A percentile compares a stretch with the other conserved stretches of the same genome.
Evolutionary conservation across 139 green algal genomes (phyloP).

Genomic region (Closterium sp.): DNA sequence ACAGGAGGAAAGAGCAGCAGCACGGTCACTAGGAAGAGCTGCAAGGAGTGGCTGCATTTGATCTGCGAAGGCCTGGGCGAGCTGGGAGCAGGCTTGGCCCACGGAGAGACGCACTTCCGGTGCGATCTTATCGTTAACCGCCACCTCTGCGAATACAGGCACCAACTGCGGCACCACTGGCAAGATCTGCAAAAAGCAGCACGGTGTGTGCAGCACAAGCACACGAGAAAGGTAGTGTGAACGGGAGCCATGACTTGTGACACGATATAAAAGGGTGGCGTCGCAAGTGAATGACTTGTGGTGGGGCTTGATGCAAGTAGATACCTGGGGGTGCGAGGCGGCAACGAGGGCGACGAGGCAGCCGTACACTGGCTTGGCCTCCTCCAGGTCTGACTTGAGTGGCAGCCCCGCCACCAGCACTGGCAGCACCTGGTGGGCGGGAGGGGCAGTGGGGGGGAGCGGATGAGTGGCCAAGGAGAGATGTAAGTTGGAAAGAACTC

Average conservation of each 20-base stretch:
- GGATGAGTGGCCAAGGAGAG: background rate
- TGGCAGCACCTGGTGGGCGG: constrained; percentile 57
- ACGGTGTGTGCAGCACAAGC: background rate
- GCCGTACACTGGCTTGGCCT: constrained; percentile 36
- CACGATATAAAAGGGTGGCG: too few species aligned
- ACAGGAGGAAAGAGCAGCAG: background rate
- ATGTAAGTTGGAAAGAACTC: background rate
- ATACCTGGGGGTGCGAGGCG: constrained; percentile 15
- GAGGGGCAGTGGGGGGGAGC: background rate
- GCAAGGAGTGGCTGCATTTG: constrained; percentile 9
- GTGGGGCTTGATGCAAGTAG: background rate
- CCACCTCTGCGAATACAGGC: constrained; percentile 30
- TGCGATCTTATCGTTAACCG: background rate
- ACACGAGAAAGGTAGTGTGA: too few species aligned
- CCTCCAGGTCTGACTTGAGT: constrained; percentile 44
- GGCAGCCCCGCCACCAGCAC: constrained; percentile 64
- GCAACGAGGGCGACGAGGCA: constrained; percentile 32
- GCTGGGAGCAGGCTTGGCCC: background rate
- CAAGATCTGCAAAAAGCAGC: constrained; percentile 12
- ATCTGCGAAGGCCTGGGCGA: background rate
- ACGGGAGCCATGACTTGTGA: too few species aligned
- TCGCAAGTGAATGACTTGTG: too few species aligned
- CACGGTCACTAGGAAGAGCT: background rate
- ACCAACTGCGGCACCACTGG: constrained; percentile 27
- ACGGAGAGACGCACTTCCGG: background rate